phyloP scores from a whole-genome alignment of 495 filamentous ascomycete species.

The Penicillium subrubescens region DNA sequence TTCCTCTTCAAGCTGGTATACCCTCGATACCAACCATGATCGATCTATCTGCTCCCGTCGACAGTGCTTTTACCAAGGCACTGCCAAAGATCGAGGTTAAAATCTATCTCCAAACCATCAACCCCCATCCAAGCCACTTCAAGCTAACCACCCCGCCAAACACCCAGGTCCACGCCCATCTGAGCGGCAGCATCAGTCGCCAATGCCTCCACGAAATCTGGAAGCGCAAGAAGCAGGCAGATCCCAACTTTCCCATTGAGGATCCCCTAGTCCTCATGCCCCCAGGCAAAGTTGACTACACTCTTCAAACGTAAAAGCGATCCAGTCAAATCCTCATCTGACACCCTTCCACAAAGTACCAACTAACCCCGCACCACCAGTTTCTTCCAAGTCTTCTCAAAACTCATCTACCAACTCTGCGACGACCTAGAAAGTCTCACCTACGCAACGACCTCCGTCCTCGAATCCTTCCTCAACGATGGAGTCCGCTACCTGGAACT shows the following conservation, averaged over 20 bases:
- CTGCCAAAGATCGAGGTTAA: conserved; percentile 49
- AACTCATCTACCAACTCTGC: conserved; percentile 74
- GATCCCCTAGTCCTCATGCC: conserved; percentile 74
- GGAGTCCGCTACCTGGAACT: conserved; percentile 81
- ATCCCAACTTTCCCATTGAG: conserved; percentile 54
- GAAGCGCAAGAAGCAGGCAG: conserved; percentile 53
- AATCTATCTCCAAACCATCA: background rate
- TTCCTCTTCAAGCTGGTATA: background rate
- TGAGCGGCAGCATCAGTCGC: conserved; percentile 78
- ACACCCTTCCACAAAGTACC: background rate
- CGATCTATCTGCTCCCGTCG: conserved; percentile 32
- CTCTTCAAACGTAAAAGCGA: conserved; percentile 63
- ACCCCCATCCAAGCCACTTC: background rate
- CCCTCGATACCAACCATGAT: conserved; percentile 12
- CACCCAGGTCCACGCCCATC: conserved; percentile 76
- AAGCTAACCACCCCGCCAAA: conserved; percentile 2
- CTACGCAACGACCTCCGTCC: conserved; percentile 67
- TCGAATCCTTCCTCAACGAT: conserved; percentile 69
- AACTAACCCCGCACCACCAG: conserved; percentile 28
- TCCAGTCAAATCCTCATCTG: background rate
- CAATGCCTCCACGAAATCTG: conserved; percentile 78
- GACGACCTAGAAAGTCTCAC: conserved; percentile 57
- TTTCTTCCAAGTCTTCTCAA: conserved; percentile 80
- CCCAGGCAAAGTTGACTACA: conserved; percentile 66
- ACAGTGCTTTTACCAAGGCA: conserved; percentile 32